Evolutionary conservation across 1,284 basidiomycete species (phyloP), one percentile per base, ranked within the genome.

Genomic region (Bondarzewia mesenterica): DNA sequence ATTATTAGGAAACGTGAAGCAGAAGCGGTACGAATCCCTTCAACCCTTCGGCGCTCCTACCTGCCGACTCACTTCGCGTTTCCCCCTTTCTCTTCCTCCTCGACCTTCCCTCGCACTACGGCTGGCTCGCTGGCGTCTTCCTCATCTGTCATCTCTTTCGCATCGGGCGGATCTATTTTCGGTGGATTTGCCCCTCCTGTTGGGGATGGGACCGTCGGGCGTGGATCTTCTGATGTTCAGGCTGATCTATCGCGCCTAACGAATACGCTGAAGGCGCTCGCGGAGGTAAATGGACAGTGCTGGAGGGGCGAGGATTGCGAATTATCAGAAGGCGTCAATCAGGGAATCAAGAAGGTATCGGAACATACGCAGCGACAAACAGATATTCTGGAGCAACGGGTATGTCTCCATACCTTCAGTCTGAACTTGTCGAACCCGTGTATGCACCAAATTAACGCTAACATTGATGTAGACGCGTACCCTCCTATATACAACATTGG

Each of bases 1-100:
- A 79, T 90, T 54, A 78, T 93, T 47, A 87, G 85, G 67, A 80
- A 92, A 67, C 77, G 87, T 60, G 89, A 92, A 74, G 84, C 86
- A 67, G 83, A 86, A 72, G 84, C 86, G 75, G 86, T 89, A 85
- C 78, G 87, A 71, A 66, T 73, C 72, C 74, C 73, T 77, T 73
- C 73, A 70, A 74, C 73, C 68, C 73, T 75, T 66, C 75, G 72
- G 72, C 76, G 74, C 63, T 63, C 71, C 63, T 76, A 73, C 65
- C 70, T 80, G 60, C 72, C 74, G 66, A 73, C 84, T 85, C 80
- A 87, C 69, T 73, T 82, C 65, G 63, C 72, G 50, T 78, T 80
- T 57, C 70, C 63, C 55, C 57, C 59, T 52, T 63, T 63, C 54
- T 60, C 60, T 41, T 52, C 71, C 55, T 54, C 53, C 46, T 58